phyloP scores from a whole-genome alignment of 78 protist species.

The Mastigamoeba balamuthi region DNA sequence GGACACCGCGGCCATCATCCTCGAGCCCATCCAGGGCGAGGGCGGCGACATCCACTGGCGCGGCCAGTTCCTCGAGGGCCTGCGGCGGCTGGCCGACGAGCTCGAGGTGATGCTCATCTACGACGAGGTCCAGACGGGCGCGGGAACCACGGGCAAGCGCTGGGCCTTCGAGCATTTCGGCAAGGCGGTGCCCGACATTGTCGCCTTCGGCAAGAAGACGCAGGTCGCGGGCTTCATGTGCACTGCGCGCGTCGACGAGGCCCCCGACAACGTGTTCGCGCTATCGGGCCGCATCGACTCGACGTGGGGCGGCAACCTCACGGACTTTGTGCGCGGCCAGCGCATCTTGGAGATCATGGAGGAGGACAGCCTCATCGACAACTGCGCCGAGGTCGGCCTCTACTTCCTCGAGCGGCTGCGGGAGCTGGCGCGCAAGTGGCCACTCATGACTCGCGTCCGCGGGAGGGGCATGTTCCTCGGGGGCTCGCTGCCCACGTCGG shows the following conservation, averaged over 20 bases:
- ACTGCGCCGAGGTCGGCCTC: conserved; percentile 62
- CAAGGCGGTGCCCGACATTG: conserved; percentile 74
- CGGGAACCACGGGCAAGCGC: conserved; percentile 64
- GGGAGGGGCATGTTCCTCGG: background rate
- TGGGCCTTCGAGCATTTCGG: too few species aligned
- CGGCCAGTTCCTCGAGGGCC: background rate
- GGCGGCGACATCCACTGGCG: conserved; percentile 25
- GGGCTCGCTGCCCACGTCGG: background rate
- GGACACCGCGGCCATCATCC: conserved; percentile 27
- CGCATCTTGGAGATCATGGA: background rate
- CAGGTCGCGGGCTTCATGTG: conserved; percentile 45
- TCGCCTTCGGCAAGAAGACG: conserved; percentile 71
- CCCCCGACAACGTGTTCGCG: too few species aligned
- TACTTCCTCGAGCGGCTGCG: conserved; percentile 76
- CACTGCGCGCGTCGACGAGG: too few species aligned
- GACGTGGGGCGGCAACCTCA: background rate
- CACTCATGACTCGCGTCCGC: background rate
- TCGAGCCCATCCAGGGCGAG: conserved; percentile 74
- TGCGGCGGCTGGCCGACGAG: conserved; percentile 40
- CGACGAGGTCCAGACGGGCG: conserved; percentile 75
- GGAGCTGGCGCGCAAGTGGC: conserved; percentile 36
- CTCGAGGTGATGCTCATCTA: conserved; percentile 55
- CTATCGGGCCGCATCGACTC: conserved; percentile 37
- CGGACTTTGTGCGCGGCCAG: background rate
- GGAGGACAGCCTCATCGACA: conserved; percentile 15